These are phyloP conservation scores for Petunia secreta DNA, from an alignment of 257 asterid genomes.

Conservation along the genomic window DNA sequence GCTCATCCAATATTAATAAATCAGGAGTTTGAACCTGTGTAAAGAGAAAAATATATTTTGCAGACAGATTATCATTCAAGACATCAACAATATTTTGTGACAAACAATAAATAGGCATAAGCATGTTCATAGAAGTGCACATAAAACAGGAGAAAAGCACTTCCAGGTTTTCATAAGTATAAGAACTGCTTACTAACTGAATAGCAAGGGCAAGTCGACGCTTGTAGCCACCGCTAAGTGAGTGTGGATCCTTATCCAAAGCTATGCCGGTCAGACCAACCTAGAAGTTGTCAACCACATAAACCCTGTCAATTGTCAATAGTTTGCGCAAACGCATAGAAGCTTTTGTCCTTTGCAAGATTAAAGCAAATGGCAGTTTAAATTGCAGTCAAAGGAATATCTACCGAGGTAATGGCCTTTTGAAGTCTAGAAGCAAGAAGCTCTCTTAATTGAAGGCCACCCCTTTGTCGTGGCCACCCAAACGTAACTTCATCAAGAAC, in stretches of 20 bases:
- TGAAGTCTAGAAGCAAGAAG: constrained; percentile 85
- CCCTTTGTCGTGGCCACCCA: constrained; percentile 94
- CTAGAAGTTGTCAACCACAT: constrained; percentile 40
- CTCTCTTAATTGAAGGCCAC: constrained; percentile 75
- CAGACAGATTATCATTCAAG: constrained; percentile 34
- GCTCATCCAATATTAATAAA: constrained; percentile 86
- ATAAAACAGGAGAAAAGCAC: background rate
- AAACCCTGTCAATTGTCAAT: background rate
- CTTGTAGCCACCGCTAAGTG: constrained; percentile 94
- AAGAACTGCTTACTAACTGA: constrained; percentile 68
- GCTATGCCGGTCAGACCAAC: constrained; percentile 77
- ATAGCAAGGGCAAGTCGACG: constrained; percentile 94
- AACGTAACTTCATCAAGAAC: constrained; percentile 87
- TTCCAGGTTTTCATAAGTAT: constrained; percentile 25
- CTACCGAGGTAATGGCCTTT: constrained; percentile 82
- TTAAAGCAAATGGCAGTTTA: background rate
- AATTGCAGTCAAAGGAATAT: constrained; percentile 5
- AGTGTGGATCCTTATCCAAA: constrained; percentile 81
- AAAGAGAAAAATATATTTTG: constrained; percentile 31
- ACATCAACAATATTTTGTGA: constrained; percentile 3
- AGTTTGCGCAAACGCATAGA: background rate
- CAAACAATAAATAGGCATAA: background rate
- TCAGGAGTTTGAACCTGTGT: constrained; percentile 89
- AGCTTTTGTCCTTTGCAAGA: background rate
- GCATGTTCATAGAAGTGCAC: background rate